Evolutionary conservation across 805 yeast genomes (phyloP).

Genomic region (Kuraishia molischiana): DNA sequence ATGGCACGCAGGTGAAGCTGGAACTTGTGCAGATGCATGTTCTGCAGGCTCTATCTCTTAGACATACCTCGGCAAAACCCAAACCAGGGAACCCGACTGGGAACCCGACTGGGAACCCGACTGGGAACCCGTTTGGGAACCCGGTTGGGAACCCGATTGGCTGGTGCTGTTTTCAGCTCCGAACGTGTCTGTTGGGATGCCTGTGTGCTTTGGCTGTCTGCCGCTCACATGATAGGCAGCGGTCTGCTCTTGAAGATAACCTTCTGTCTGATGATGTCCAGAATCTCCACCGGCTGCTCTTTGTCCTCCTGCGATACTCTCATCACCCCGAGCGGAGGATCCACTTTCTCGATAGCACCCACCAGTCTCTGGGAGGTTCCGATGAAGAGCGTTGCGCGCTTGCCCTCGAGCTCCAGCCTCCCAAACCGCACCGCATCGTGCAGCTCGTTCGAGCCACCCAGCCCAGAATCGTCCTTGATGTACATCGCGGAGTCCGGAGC

Average conservation of each 20-base stretch:
- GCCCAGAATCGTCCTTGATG: slow-evolving; percentile 10
- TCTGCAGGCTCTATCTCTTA: too few species aligned
- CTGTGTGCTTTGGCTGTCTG: too few species aligned
- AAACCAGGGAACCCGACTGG: too few species aligned
- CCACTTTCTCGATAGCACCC: slow-evolving; percentile 49
- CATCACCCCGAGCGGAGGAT: slow-evolving; percentile 57
- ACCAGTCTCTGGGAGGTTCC: slow-evolving; percentile 64
- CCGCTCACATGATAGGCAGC: slow-evolving; percentile 69
- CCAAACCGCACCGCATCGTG: slow-evolving; percentile 44
- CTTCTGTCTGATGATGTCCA: slow-evolving; percentile 51
- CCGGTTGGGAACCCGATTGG: too few species aligned
- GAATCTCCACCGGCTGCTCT: slow-evolving; percentile 31
- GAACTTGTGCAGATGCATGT: too few species aligned
- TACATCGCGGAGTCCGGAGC: slow-evolving; percentile 27
- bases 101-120: too few species aligned
- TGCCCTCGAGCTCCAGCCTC: slow-evolving; percentile 30
- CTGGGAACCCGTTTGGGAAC: too few species aligned
- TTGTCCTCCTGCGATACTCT: slow-evolving; percentile 23
- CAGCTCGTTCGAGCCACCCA: slow-evolving; percentile 8
- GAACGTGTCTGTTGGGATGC: too few species aligned
- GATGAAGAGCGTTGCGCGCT: slow-evolving; percentile 46
- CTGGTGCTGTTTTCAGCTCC: slow-evolving; percentile 2
- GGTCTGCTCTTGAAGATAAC: slow-evolving; percentile 61
- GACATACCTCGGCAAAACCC: too few species aligned
- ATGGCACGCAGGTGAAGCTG: too few species aligned